Evolutionary conservation across 768 basidiomycete genomes (phyloP).

Genomic region (Brasilioporus rufonigricans): DNA sequence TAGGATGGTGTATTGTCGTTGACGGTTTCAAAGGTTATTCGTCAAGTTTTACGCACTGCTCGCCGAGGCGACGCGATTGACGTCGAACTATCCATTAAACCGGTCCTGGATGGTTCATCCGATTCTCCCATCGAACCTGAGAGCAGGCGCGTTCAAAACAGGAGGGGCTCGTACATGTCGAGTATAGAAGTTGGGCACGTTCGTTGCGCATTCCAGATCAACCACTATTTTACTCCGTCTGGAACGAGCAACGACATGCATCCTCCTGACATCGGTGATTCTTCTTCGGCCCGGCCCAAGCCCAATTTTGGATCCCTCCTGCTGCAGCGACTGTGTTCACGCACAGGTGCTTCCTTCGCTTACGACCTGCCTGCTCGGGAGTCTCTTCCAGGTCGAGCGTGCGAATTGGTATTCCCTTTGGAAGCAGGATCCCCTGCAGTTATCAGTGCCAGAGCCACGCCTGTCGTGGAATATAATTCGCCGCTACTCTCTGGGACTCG

Average conservation of each 20-base stretch:
- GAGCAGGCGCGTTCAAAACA: constrained; percentile 18
- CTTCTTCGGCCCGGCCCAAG: constrained; percentile 26
- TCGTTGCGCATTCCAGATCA: constrained; percentile 56
- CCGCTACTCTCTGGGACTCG: constrained; percentile 48
- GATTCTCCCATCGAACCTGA: constrained; percentile 28
- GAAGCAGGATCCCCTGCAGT: constrained; percentile 54
- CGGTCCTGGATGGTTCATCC: constrained; percentile 23
- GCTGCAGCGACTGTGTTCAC: constrained; percentile 57
- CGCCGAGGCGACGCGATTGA: constrained; percentile 79
- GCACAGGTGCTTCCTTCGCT: constrained; percentile 49
- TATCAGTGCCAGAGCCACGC: constrained; percentile 37
- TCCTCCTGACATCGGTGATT: constrained; percentile 9
- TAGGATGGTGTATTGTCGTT: constrained; percentile 8
- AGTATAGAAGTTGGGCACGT: constrained; percentile 38
- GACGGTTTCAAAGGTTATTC: constrained; percentile 58
- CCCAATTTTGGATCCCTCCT: constrained; percentile 51
- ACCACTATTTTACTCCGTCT: constrained; percentile 42
- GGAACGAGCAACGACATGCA: constrained; percentile 15
- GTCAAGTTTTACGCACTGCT: constrained; percentile 76
- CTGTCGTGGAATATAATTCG: constrained; percentile 47
- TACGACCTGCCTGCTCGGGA: constrained; percentile 43
- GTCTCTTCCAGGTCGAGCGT: constrained; percentile 49
- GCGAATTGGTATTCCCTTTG: constrained; percentile 63
- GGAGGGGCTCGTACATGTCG: constrained; percentile 27
- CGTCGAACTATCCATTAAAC: constrained; percentile 66